Conservation (phyloP, 2,329 filamentous ascomycete species). For the Paraphoma chrysanthemicola region DNA sequence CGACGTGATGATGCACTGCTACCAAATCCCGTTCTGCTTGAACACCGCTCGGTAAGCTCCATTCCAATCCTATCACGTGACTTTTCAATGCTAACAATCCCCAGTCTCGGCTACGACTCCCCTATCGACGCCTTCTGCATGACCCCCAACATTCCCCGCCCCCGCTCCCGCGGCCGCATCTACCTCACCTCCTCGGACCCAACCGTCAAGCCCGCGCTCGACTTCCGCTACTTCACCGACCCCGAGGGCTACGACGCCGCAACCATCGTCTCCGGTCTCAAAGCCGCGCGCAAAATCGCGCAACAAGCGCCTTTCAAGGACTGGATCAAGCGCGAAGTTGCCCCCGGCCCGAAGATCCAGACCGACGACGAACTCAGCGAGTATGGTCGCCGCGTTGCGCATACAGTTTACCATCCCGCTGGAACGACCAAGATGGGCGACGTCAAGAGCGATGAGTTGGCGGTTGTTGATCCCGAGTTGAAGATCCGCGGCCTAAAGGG, state of each 20-base stretch:
- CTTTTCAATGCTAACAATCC: constrained; percentile 8
- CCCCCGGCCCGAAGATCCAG: constrained; percentile 75
- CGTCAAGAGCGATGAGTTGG: constrained; percentile 69
- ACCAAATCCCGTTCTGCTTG: constrained; percentile 90
- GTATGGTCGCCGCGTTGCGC: constrained; percentile 80
- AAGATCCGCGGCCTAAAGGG: constrained; percentile 75
- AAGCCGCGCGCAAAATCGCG: constrained; percentile 78
- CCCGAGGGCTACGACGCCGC: constrained; percentile 84
- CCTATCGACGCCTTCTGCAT: constrained; percentile 86
- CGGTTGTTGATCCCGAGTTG: constrained; percentile 80
- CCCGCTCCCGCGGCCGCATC: constrained; percentile 77
- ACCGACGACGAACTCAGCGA: constrained; percentile 81
- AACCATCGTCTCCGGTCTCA: constrained; percentile 78
- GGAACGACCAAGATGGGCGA: constrained; percentile 93
- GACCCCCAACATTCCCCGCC: constrained; percentile 88
- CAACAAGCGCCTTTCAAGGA: constrained; percentile 77
- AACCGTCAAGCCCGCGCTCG: constrained; percentile 78
- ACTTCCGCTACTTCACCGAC: constrained; percentile 91
- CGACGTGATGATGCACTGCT: constrained; percentile 96
- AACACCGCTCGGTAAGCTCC: constrained; percentile 71
- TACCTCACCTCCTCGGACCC: constrained; percentile 81
- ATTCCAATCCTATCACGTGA: neutral
- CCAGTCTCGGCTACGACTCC: constrained; percentile 72
- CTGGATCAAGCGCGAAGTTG: constrained; percentile 84
- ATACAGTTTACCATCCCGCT: constrained; percentile 90